Evolutionary conservation across 805 yeast species (phyloP).

Genomic region (Ogataea populi-albae): DNA sequence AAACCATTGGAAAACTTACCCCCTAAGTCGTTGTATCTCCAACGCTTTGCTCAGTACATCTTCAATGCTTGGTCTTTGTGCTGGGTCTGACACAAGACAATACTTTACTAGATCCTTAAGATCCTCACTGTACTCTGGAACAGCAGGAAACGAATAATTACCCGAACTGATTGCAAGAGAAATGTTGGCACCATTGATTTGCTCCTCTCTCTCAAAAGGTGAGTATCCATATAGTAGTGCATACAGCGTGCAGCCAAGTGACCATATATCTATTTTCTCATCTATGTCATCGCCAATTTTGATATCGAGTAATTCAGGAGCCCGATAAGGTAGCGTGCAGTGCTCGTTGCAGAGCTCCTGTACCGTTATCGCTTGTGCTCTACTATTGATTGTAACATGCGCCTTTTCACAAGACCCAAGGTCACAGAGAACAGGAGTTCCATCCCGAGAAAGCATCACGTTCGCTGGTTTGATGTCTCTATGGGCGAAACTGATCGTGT

Average conservation of each 20-base stretch:
- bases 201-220: slow-evolving; percentile 84
- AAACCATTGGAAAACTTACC: too few relatives aligned
- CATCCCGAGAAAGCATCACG: slow-evolving; percentile 72
- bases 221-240: slow-evolving; percentile 74
- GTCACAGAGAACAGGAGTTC: slow-evolving; percentile 77
- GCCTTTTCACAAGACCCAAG: slow-evolving; percentile 78
- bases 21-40: slow-evolving; percentile 38
- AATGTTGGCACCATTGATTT: slow-evolving; percentile 77
- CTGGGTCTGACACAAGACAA: slow-evolving; percentile 65
- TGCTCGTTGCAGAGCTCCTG: slow-evolving; percentile 83
- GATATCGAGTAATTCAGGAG: slow-evolving; percentile 86
- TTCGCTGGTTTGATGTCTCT: slow-evolving; percentile 88
- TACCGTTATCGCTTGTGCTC: slow-evolving; percentile 69
- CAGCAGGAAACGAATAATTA: slow-evolving; percentile 53
- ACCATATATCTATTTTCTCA: slow-evolving; percentile 87
- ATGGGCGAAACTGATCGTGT: slow-evolving; percentile 72
- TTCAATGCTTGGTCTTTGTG: slow-evolving; percentile 61
- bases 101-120: slow-evolving; percentile 52
- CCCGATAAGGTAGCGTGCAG: slow-evolving; percentile 82
- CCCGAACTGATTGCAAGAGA: slow-evolving; percentile 73
- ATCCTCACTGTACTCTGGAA: slow-evolving; percentile 50
- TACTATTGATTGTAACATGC: slow-evolving; percentile 46
- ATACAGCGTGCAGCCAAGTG: slow-evolving; percentile 81
- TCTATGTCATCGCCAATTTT: slow-evolving; percentile 61
- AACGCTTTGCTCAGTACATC: slow-evolving; percentile 52